Evolutionary conservation across 495 filamentous ascomycete genomes (phyloP).

Genomic region (Neurospora sp.): DNA sequence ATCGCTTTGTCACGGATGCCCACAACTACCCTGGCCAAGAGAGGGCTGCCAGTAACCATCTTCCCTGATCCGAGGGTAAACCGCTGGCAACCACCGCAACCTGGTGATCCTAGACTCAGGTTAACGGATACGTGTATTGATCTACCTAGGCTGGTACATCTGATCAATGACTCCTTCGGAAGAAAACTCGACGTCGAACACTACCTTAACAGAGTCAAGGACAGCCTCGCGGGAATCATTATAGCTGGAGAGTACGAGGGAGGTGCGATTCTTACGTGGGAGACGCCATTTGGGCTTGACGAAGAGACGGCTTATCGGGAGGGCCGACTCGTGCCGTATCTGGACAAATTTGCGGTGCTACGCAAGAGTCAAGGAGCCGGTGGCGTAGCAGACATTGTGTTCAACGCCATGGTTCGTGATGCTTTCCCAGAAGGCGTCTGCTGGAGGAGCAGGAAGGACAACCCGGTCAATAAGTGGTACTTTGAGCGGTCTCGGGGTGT

Average conservation of each 20-base stretch:
- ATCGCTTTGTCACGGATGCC: slow-evolving; percentile 18
- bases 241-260: slow-evolving; percentile 96
- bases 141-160: slow-evolving; percentile 64
- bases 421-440: slow-evolving; percentile 75
- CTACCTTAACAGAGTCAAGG: slow-evolving; percentile 68
- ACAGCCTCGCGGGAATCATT: slow-evolving; percentile 77
- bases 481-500: slow-evolving; percentile 80
- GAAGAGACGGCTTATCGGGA: slow-evolving; percentile 43
- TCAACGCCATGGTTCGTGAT: slow-evolving; percentile 84
- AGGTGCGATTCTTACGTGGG: slow-evolving; percentile 91
- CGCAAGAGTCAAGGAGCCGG: slow-evolving; percentile 81
- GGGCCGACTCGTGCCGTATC: slow-evolving; percentile 69
- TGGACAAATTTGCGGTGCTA: slow-evolving; percentile 96
- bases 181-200: slow-evolving; percentile 72
- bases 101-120: slow-evolving; percentile 40
- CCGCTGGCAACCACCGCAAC: slow-evolving; percentile 56
- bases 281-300: slow-evolving; percentile 53
- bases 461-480: slow-evolving; percentile 91
- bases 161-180: slow-evolving; percentile 92
- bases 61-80: slow-evolving; percentile 55
- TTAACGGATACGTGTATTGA: slow-evolving; percentile 75
- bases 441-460: slow-evolving; percentile 72
- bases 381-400: slow-evolving; percentile 89
- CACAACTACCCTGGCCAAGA: slow-evolving; percentile 76
- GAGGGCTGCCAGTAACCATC: slow-evolving; percentile 78